Percentiles rank a stretch among this genome's conserved stretches.
Evolutionary conservation across 345 rosid genomes (phyloP).

Genomic region (Rhizophora mangle): DNA sequence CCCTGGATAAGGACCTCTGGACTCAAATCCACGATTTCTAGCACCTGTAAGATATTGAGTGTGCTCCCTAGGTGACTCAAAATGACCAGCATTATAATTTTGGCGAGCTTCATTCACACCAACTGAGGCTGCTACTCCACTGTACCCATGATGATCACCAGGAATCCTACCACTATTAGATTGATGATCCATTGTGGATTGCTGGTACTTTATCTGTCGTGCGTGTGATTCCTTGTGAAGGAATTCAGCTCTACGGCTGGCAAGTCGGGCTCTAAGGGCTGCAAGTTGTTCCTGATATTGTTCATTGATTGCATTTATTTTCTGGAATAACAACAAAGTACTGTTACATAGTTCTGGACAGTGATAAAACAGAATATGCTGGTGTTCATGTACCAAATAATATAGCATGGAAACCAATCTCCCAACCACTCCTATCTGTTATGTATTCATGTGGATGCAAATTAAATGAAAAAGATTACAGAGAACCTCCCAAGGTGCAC

Average conservation of each 20-base stretch:
- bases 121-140: constrained; percentile 33
- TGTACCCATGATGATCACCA: constrained; percentile 46
- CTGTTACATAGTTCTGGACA: neutral
- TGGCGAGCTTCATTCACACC: constrained; percentile 43
- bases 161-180: constrained; percentile 37
- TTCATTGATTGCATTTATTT: constrained; percentile 58
- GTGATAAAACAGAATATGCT: neutral
- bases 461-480: no score
- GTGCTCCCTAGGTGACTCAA: constrained; percentile 57
- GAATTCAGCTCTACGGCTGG: constrained; percentile 67
- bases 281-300: constrained; percentile 66
- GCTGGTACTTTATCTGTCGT: constrained; percentile 62
- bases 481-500: neutral
- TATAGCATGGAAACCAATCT: no score
- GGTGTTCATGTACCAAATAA: no score
- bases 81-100: constrained; percentile 46
- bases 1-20: constrained; percentile 61
- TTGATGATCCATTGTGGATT: constrained; percentile 41
- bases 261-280: constrained; percentile 57
- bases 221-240: constrained; percentile 60
- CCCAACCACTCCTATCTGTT: no score
- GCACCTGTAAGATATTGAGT: constrained; percentile 43
- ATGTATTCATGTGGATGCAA: no score
- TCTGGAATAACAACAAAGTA: constrained; percentile 39
- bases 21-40: constrained; percentile 62